Percentiles rank a stretch among this genome's conserved stretches.
Conservation (phyloP, 2,329 filamentous ascomycete genomes). For the Sporothrix euskadiensis region DNA sequence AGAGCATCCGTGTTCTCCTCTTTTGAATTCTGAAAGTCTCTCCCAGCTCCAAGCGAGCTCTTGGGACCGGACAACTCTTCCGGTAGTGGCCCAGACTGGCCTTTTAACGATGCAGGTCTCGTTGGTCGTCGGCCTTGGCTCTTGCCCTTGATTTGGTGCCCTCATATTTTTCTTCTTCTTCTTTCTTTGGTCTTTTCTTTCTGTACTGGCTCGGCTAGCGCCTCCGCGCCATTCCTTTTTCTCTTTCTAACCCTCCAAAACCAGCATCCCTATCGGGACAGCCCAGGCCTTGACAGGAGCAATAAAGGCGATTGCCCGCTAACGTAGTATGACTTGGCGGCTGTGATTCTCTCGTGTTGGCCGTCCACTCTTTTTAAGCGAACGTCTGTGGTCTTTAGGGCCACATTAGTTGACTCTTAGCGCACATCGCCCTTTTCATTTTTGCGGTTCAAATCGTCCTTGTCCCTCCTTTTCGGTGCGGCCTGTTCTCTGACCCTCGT, state of each 20-base stretch:
- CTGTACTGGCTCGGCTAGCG: no score
- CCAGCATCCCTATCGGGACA: constrained; percentile 1
- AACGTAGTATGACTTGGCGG: neutral
- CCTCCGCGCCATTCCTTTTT: neutral
- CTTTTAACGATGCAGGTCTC: neutral
- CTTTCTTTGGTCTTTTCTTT: neutral
- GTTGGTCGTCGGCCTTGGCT: neutral
- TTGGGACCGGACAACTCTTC: no score
- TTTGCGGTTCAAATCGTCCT: neutral
- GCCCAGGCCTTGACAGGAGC: neutral
- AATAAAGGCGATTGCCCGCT: neutral
- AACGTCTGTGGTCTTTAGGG: neutral
- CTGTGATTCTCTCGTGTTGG: neutral
- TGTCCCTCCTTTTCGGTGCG: neutral
- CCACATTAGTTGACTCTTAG: neutral
- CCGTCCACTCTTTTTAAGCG: neutral
- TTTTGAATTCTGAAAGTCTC: neutral
- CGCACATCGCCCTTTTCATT: neutral
- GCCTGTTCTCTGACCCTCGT: neutral
- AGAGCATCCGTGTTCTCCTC: neutral
- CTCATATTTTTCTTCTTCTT: neutral
- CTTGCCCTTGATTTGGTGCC: neutral
- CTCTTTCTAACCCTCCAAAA: neutral
- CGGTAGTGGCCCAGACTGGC: neutral
- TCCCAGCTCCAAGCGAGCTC: no score